Evolutionary conservation across 2,329 filamentous ascomycete genomes (phyloP), one percentile per base, ranked within the genome.

Genomic region (Verticillium albo-atrum): DNA sequence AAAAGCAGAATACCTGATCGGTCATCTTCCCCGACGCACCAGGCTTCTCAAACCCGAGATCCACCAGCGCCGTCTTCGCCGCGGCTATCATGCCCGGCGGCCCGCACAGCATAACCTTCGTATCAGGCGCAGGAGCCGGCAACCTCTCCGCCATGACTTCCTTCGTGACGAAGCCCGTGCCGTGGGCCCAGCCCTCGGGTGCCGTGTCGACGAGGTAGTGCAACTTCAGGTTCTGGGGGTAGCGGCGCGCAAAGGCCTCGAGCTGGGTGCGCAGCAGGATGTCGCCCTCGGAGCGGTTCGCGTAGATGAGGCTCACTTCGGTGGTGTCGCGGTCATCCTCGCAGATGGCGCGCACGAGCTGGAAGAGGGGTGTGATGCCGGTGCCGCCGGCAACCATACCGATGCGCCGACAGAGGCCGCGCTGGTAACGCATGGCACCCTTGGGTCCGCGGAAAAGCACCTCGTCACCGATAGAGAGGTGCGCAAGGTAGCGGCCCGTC

Each of bases 311-410:
- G 47, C 74, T 80, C 35, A 88, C 70, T 25, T 56, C 54, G 10
- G 86, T 88, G 1, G 74, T 75, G 62, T 89, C 86, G 6, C 70
- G 72, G n/a, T 79, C 74, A 58, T 88, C 81, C 66, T 87, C 84
- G 65, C 83, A 86, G 59, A 88, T 85, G 35, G 83, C 83, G 2
- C 84, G 80, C 64, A 88, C 85, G 3, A 89, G 69, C 66, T 88
- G 84, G 55, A 67, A 73, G 68, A 73, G 70, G 6, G 70, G 70
- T 1, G 47, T 72, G 35, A 73, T 71, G 14, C 71, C 71, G 0
- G 71, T 71, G 10, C 71, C 71, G 0, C 82, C 82, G 1, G 80
- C 82, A 1, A 86, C 67, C 82, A 86, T 85, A 59, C 82, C 82
- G 47, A 86, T 77, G 50, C 73, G 69, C 63, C 72, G 75, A 55